Conservation (phyloP, 2,329 filamentous ascomycete genomes). For the Colletotrichum somersetense region DNA sequence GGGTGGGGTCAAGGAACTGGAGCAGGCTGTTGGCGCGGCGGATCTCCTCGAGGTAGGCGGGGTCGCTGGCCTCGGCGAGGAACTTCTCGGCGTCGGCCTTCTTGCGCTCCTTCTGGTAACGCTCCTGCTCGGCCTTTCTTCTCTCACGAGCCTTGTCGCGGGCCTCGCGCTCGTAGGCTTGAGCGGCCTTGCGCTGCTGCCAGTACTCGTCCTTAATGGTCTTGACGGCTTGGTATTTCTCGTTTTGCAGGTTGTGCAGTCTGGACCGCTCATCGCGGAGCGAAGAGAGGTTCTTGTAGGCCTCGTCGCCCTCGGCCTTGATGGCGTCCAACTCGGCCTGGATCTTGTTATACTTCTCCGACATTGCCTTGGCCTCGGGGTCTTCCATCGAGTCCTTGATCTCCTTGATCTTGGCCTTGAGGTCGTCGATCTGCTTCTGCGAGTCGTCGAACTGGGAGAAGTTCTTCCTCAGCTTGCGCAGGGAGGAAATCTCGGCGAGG, state of each 20-base stretch:
- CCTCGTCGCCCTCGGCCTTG: slow-evolving; percentile 92
- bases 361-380: slow-evolving; percentile 89
- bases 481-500: slow-evolving; percentile 81
- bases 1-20: slow-evolving; percentile 87
- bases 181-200: slow-evolving; percentile 82
- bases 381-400: slow-evolving; percentile 92
- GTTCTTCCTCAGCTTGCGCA: slow-evolving; percentile 92
- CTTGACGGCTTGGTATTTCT: slow-evolving; percentile 84
- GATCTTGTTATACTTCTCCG: slow-evolving; percentile 86
- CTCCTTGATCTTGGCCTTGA: slow-evolving; percentile 88
- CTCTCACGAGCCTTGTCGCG: slow-evolving; percentile 82
- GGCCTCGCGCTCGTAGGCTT: slow-evolving; percentile 85
- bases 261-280: slow-evolving; percentile 89
- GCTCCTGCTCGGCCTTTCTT: slow-evolving; percentile 83
- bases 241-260: slow-evolving; percentile 86
- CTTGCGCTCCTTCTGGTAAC: slow-evolving; percentile 77
- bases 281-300: slow-evolving; percentile 86
- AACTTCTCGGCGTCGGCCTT: slow-evolving; percentile 81
- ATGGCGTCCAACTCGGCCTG: slow-evolving; percentile 90
- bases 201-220: slow-evolving; percentile 93
- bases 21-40: slow-evolving; percentile 88
- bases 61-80: slow-evolving; percentile 84
- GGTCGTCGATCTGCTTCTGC: slow-evolving; percentile 89
- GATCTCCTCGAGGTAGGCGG: slow-evolving; percentile 94
- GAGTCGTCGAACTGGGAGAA: slow-evolving; percentile 87